Base-by-base conservation (phyloP, 2,329 filamentous ascomycete genomes). In the Polytolypa hystricis region DNA sequence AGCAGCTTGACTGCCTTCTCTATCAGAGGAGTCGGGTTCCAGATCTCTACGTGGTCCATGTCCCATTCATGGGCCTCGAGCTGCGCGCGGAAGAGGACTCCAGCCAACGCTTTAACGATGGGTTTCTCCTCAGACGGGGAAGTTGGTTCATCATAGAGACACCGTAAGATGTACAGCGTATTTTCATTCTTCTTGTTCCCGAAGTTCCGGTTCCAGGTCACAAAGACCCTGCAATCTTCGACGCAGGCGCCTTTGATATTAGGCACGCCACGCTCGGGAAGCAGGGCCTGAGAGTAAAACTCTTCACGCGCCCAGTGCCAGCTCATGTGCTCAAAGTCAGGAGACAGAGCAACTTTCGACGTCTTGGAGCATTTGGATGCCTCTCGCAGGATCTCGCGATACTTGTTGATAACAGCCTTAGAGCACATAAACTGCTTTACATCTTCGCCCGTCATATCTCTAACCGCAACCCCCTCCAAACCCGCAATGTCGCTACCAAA, bases 231-330 rank as follows among this genome's bases (percentile, higher is more conserved):
- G 9, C 54, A 48, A 14, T 47, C 39, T 5, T 62, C 62, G 29
- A 79, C 74, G 1, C 85, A 66, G 2, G 82, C 84, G 10, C 87
- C 87, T 51, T 81, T 80, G 37, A 82, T 64, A 1, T 64, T 52
- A 0, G 83, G 79, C 11, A 45, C 45, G 4, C 37, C 41, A 32
- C 54, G 54, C 12, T 64, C 61, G 2, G 70, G 65, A 45, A 80
- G 73, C 4, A 87, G 65, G 43, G 75, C 70, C 37, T 70, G 67
- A 4, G 72, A 73, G 51, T 89, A 79, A 56, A 82, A 91, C 33
- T 86, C 77, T 59, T 94, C 85, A 33, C 89, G 76, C 40, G 78
- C 75, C 55, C 84, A 75, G 57, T 89, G 80, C 84, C 84, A 93
- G 42, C 70, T 61, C 46, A 86, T 70, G 5, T 77, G 75, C 39